Base-by-base conservation (phyloP, 306 rosid species). In the Mimosa bimucronata region DNA sequence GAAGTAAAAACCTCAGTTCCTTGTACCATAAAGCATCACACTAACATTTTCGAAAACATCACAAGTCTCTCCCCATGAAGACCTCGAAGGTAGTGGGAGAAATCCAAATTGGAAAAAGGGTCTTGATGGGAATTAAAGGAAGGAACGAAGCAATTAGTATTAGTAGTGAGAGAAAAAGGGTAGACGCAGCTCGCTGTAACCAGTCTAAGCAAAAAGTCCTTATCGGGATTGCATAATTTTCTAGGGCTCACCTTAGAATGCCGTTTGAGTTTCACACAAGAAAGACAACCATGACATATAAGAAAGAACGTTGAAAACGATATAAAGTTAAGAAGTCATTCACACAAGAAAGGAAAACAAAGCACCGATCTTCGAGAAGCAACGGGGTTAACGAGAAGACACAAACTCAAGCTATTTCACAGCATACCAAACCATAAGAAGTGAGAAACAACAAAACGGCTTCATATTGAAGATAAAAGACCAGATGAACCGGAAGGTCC, bases 371-470 rank as follows among this genome's bases (percentile, higher is more conserved):
- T 80, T 78, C 79, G 68, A 79, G 80, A 28, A 85, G 70, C 52
- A 89, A 77, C 69, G n/a, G 53, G 66, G 78, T 66, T 55, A 38
- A 78, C 80, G 72, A 81, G 83, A 80, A 83, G 91, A 90, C 92
- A 89, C 86, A 87, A 83, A 76, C 66, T 73, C 84, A 85, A 83
- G 84, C 89, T 90, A 78, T 87, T 79, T 83, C 75, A 85, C 87
- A 86, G 81, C 94, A 85, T 84, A 89, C 90, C 92, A 88, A 88
- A 89, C 94, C 64, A 85, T 10, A 25, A n/a, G n/a, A n/a, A n/a
- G n/a, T n/a, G n/a, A 84, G 79, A 82, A 82, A 83, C 86, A 85
- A 72, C 76, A 66, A 73, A 83, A 79, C 87, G 65, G 83, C 90
- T 88, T 87, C 84, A 42, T 69, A 67, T 79, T 83, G 76, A 89